phyloP scores from a whole-genome alignment of 2,329 filamentous ascomycete species.

The Cercospora berteroae region DNA sequence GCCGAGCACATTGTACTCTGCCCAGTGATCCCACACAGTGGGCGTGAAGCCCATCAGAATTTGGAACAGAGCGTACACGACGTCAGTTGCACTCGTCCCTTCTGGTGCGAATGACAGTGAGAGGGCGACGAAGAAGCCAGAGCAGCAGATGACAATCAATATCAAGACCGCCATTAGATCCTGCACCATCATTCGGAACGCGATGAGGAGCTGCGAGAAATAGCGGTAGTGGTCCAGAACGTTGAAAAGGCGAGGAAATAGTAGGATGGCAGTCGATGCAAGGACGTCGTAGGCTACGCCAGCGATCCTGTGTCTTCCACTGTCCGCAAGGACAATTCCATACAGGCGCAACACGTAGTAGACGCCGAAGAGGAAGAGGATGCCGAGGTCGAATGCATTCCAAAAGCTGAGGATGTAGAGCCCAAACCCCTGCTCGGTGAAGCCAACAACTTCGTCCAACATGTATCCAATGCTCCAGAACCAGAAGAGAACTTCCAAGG shows the following conservation, averaged over 20 bases:
- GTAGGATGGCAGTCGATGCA: constrained; percentile 81
- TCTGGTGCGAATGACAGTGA: constrained; percentile 73
- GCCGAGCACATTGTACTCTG: constrained; percentile 75
- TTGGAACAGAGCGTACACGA: constrained; percentile 91
- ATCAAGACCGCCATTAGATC: constrained; percentile 83
- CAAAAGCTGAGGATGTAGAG: constrained; percentile 97
- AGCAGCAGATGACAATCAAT: constrained; percentile 82
- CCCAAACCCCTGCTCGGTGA: constrained; percentile 94
- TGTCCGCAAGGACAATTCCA: constrained; percentile 77
- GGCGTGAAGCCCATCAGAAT: constrained; percentile 95
- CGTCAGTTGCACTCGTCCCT: constrained; percentile 62
- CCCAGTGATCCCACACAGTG: constrained; percentile 88
- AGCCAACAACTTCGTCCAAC: constrained; percentile 92
- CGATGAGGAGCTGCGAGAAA: constrained; percentile 90
- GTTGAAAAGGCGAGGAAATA: constrained; percentile 88
- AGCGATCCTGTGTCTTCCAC: constrained; percentile 66
- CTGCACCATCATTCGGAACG: constrained; percentile 89
- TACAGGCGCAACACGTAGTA: constrained; percentile 91
- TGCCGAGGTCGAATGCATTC: constrained; percentile 93
- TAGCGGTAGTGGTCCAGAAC: constrained; percentile 93
- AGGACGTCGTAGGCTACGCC: constrained; percentile 91
- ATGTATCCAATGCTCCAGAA: constrained; percentile 97
- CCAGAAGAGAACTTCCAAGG: constrained; percentile 87
- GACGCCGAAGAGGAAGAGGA: constrained; percentile 76
- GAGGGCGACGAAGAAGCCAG: constrained; percentile 94